These are phyloP conservation scores for Penicillium aurantiogriseum DNA, from an alignment of 2,329 filamentous ascomycete species.

Conservation along the genomic window DNA sequence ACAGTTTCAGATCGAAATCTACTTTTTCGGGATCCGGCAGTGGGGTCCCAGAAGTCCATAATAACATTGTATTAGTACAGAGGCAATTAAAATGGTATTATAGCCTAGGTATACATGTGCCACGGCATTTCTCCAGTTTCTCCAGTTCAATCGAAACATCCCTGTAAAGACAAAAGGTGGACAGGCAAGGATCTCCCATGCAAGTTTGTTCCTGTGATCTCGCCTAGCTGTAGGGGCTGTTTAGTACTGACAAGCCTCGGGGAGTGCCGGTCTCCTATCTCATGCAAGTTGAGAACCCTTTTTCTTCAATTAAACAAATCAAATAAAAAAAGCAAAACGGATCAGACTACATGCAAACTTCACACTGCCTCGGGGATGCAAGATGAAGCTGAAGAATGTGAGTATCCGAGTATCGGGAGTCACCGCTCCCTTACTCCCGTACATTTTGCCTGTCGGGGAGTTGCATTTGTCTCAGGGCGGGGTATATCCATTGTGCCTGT, in stretches of 20 bases:
- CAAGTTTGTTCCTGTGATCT: background rate
- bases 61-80: conserved; percentile 5
- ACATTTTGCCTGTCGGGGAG: background rate
- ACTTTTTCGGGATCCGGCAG: background rate
- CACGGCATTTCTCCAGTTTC: background rate
- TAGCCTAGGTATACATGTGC: conserved; percentile 1
- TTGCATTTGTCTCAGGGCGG: conserved; percentile 7
- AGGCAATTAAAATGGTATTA: background rate
- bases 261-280: conserved; percentile 5
- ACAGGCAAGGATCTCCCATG: conserved; percentile 5
- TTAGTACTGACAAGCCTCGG: conserved; percentile 1
- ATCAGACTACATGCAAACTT: background rate
- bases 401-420: background rate
- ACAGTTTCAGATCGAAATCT: conserved; percentile 7
- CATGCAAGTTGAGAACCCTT: background rate
- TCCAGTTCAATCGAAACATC: background rate
- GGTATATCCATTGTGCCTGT: background rate
- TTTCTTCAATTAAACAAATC: too few species aligned
- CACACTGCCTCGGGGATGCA: conserved; percentile 7
- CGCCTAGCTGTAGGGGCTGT: background rate
- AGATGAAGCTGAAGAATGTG: conserved; percentile 9
- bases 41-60: conserved; percentile 9
- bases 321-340: background rate
- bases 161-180: background rate
- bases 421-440: conserved; percentile 2